phyloP scores from a whole-genome alignment of 306 rosid species.

The Hippophae tibetana region DNA sequence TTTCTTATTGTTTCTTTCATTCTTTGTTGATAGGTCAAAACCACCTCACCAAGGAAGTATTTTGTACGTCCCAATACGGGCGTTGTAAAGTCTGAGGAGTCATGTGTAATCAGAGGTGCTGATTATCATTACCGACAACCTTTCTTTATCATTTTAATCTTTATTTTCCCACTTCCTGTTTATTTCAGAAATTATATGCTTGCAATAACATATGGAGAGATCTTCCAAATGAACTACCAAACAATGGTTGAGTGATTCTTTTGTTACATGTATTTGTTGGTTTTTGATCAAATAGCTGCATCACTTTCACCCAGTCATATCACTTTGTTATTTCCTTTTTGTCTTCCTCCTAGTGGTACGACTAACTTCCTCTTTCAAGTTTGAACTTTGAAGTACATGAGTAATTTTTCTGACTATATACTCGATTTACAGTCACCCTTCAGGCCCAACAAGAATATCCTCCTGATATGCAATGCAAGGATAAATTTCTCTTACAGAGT shows the following conservation, averaged over 20 bases:
- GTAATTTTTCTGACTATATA: constrained; percentile 16
- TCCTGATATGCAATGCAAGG: constrained; percentile 76
- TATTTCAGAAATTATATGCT: too few relatives aligned
- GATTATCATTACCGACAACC: constrained; percentile 3
- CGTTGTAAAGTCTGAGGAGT: constrained; percentile 72
- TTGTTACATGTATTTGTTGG: constrained; percentile 3
- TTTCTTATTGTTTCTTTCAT: constrained; percentile 6
- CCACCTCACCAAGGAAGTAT: constrained; percentile 95
- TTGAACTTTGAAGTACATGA: not conserved
- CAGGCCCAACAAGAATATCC: constrained; percentile 90
- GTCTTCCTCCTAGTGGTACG: constrained; percentile 11
- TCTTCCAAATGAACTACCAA: not conserved
- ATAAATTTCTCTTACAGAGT: constrained; percentile 92
- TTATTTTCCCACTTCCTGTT: not conserved
- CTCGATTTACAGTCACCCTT: constrained; percentile 68
- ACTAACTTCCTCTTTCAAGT: constrained; percentile 5
- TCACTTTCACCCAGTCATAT: constrained; percentile 13
- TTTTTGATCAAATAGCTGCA: constrained; percentile 4
- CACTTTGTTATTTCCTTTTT: constrained; percentile 4
- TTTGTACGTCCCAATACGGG: constrained; percentile 96
- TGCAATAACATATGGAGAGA: constrained; percentile 3
- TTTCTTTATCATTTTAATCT: not conserved
- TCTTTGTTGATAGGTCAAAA: constrained; percentile 66
- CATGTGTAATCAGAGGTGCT: constrained; percentile 82
- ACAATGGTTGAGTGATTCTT: not conserved